Evolutionary conservation across 768 basidiomycete species (phyloP), one percentile per base, ranked within the genome.

Genomic region (Termitomyces sp.): DNA sequence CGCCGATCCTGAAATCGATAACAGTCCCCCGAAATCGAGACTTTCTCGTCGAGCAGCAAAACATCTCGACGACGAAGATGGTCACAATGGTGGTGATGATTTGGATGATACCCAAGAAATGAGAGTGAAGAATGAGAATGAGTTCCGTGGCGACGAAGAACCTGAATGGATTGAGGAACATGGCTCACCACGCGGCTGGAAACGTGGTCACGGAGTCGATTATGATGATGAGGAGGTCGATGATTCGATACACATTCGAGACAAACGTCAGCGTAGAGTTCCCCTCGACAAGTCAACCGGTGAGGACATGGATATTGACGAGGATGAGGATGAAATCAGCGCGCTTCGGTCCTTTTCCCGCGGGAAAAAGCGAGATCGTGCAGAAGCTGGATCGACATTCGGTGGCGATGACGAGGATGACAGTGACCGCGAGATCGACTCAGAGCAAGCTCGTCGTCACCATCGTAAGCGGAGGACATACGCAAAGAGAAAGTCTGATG

Each of bases 331-430:
- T 65, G 76, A 78, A 49, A 65, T 78, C 20, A 68, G 71, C 24
- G 79, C 78, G 55, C 70, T 79, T 53, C 71, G 67, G 58, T 72
- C 74, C 51, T 67, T 73, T 59, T 66, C 71, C 20, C 77, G 85
- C 62, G 89, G 90, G 49, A 89, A 83, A 78, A 93, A 93, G 75
- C 86, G 91, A 63, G 89, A 89, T 72, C 86, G 88, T 44, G 80
- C 82, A 7, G 89, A 90, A 68, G 88, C 88, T 58, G 90, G 83
- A 7, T 89, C 89, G 4, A 84, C 83, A 0, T 86, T 90, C 67
- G 89, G 84, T 50, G 85, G 82, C 28, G 89, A 89, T 64, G 84
- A 83, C 45, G 80, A 61, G 48, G 55, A 83, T 53, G 77, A 80
- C 36, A 75, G 74, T 61, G 71, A 62, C 49, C 60, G 63, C n/a